Evolutionary conservation across 208 protist genomes (phyloP).

Genomic region (Novymonas esmeraldas): DNA sequence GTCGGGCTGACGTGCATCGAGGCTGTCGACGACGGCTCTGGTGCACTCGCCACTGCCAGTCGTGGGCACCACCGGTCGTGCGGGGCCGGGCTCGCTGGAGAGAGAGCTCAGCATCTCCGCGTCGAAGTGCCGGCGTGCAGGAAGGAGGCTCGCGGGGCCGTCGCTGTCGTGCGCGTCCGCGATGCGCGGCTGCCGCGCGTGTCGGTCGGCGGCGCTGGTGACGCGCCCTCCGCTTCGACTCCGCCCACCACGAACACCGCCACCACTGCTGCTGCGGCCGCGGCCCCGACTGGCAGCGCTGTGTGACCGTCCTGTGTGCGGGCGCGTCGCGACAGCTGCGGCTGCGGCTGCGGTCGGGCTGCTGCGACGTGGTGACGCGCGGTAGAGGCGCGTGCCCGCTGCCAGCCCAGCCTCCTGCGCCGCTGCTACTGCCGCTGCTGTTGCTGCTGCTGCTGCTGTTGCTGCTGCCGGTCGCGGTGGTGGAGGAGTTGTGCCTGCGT

Average conservation of each 20-base stretch:
- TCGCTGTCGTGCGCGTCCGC: not conserved
- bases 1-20: no score
- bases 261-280: not conserved
- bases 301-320: not conserved
- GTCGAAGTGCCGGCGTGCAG: constrained; percentile 12
- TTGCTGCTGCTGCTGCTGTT: no score
- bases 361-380: not conserved
- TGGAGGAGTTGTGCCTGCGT: no score
- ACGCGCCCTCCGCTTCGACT: not conserved
- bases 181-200: not conserved
- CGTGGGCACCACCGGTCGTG: not conserved
- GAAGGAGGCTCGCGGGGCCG: no score
- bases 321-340: not conserved
- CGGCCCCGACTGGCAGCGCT: not conserved
- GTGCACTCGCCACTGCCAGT: no score
- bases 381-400: constrained; percentile 19
- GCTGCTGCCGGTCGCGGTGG: no score
- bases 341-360: no score
- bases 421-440: constrained; percentile 4
- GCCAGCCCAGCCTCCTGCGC: constrained; percentile 13
- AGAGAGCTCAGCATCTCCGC: constrained; percentile 20
- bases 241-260: not conserved
- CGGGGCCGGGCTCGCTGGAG: constrained; percentile 5
- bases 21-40: no score
- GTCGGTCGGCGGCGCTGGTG: not conserved